These are phyloP conservation scores for Stereocaulon alpinum DNA, from an alignment of 495 filamentous ascomycete genomes.

Conservation along the genomic window DNA sequence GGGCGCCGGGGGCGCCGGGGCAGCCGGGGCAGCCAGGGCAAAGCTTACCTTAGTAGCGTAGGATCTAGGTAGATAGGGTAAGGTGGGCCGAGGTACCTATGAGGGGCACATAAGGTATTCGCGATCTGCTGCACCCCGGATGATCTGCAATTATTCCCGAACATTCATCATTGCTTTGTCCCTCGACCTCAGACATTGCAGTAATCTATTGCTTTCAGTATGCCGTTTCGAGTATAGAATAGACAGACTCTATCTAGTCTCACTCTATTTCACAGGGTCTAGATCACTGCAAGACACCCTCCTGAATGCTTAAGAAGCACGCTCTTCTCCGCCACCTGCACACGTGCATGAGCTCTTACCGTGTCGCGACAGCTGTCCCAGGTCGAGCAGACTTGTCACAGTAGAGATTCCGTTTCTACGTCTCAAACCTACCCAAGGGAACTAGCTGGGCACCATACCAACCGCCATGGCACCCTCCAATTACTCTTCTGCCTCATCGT, in stretches of 20 bases:
- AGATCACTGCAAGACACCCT: not conserved
- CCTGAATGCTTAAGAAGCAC: not conserved
- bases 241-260: not conserved
- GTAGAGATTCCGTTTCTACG: not conserved
- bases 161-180: not conserved
- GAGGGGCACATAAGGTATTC: not conserved
- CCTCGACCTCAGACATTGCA: not conserved
- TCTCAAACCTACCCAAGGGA: not conserved
- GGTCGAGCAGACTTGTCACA: not conserved
- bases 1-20: too few relatives aligned
- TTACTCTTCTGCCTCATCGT: not conserved
- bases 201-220: not conserved
- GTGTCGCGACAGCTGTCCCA: not conserved
- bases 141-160: not conserved
- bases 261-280: not conserved
- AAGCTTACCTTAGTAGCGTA: not conserved
- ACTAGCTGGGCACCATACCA: not conserved
- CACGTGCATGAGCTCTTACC: not conserved
- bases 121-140: slow-evolving; percentile 1
- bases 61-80: not conserved
- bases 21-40: not conserved
- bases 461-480: slow-evolving; percentile 7
- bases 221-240: not conserved
- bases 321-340: not conserved
- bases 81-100: not conserved